phyloP scores from a whole-genome alignment of 768 basidiomycete genomes.

The Rhizopogon salebrosus region DNA sequence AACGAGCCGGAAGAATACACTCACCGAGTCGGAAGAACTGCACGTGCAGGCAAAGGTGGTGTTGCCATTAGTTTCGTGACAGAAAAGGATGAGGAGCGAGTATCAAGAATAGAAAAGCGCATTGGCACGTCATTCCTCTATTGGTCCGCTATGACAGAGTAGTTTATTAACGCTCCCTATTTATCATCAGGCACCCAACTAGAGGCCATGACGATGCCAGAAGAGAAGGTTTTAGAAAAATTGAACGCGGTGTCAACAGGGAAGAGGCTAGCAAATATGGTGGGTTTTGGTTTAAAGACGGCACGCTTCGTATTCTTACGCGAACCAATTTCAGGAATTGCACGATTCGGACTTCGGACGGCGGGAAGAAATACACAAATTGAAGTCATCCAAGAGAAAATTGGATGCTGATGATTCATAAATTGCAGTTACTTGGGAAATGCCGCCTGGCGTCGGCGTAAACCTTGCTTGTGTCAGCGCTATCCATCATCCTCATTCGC shows the following conservation, averaged over 20 bases:
- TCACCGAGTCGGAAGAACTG: slow-evolving; percentile 92
- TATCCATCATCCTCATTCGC: too few species aligned
- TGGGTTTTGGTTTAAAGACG: slow-evolving; percentile 29
- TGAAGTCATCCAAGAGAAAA: slow-evolving; percentile 44
- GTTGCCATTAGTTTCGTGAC: slow-evolving; percentile 93
- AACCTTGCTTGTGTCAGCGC: too few species aligned
- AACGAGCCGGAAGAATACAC: slow-evolving; percentile 89
- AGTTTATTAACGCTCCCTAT: background rate
- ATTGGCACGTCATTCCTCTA: slow-evolving; percentile 56
- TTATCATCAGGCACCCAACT: slow-evolving; percentile 65
- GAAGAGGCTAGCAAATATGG: slow-evolving; percentile 92
- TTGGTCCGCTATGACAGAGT: background rate
- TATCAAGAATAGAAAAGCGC: slow-evolving; percentile 77
- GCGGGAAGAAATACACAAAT: slow-evolving; percentile 76
- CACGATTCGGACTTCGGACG: slow-evolving; percentile 88
- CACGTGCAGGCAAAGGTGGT: slow-evolving; percentile 85
- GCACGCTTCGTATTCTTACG: background rate
- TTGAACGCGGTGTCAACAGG: slow-evolving; percentile 90
- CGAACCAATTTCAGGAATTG: slow-evolving; percentile 58
- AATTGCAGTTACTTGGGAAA: too few species aligned
- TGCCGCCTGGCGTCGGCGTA: too few species aligned
- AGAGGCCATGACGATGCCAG: slow-evolving; percentile 68
- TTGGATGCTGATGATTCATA: background rate
- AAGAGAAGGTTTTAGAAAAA: slow-evolving; percentile 76
- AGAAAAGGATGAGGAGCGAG: slow-evolving; percentile 83